Evolutionary conservation across 306 rosid genomes (phyloP).

Genomic region (Trichosanthes cucumerina): DNA sequence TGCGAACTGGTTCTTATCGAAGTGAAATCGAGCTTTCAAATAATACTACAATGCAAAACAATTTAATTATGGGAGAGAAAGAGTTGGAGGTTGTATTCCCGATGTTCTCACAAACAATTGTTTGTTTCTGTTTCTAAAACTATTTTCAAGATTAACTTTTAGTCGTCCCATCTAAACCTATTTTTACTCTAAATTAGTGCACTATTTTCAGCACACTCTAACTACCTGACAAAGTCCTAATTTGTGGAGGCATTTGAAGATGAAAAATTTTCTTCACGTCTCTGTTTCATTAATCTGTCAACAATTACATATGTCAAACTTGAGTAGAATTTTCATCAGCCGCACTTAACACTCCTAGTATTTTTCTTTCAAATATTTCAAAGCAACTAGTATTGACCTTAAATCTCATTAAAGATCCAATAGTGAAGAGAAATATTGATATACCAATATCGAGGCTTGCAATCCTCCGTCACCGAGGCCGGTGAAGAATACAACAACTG

Average conservation of each 20-base stretch:
- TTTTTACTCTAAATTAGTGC: not conserved
- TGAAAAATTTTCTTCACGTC: not conserved
- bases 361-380: not conserved
- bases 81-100: not conserved
- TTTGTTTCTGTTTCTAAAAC: not conserved
- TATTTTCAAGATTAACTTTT: not conserved
- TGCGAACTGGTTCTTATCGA: slow-evolving; percentile 67
- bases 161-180: not conserved
- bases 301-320: not conserved
- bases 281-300: not conserved
- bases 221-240: not conserved
- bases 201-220: not conserved
- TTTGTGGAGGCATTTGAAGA: not conserved
- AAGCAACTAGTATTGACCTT: not conserved
- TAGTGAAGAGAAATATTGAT: not conserved
- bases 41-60: slow-evolving; percentile 50
- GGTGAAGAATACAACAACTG: slow-evolving; percentile 51
- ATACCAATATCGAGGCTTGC: slow-evolving; percentile 55
- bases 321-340: not conserved
- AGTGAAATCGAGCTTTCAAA: slow-evolving; percentile 81
- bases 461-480: slow-evolving; percentile 74
- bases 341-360: not conserved
- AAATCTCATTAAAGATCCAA: not conserved
- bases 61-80: not conserved
- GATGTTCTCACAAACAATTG: not conserved